Conservation (phyloP, 768 basidiomycete species). For the Boletellus sp. region DNA sequence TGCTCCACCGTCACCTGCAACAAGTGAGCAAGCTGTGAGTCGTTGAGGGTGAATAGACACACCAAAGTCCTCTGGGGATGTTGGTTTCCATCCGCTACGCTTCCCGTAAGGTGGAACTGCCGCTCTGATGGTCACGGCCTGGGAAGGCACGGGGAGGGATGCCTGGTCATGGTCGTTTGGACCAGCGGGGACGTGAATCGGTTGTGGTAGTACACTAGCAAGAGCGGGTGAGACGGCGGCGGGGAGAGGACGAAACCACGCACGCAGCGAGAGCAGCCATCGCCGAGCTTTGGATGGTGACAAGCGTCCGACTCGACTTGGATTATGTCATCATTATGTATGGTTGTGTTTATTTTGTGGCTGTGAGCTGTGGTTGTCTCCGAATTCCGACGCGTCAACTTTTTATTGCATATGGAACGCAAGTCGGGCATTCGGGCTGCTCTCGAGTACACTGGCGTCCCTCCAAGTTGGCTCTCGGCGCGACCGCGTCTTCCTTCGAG, state of each 20-base stretch:
- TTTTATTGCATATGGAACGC: conserved; percentile 12
- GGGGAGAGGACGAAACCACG: conserved; percentile 29
- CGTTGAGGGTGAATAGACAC: conserved; percentile 26
- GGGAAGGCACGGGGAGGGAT: conserved; percentile 30
- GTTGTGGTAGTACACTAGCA: conserved; percentile 64
- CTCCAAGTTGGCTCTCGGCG: conserved; percentile 76
- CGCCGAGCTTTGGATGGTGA: conserved; percentile 12
- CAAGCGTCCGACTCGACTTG: conserved; percentile 9
- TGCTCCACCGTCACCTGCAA: conserved; percentile 74
- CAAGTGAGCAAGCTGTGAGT: background rate
- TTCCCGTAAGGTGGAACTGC: conserved; percentile 82
- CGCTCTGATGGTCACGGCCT: conserved; percentile 45
- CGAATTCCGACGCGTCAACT: conserved; percentile 15
- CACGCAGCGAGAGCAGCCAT: conserved; percentile 78
- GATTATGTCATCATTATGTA: conserved; percentile 21
- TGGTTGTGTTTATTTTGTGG: conserved; percentile 24
- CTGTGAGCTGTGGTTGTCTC: conserved; percentile 18
- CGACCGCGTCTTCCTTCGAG: conserved; percentile 84
- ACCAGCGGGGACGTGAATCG: conserved; percentile 48
- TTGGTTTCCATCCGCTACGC: conserved; percentile 82
- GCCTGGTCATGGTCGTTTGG: conserved; percentile 63
- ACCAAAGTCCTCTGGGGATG: conserved; percentile 81
- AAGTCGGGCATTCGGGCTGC: conserved; percentile 57
- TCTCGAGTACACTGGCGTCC: conserved; percentile 66
- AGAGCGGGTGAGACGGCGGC: conserved; percentile 1